phyloP scores from a whole-genome alignment of 1,139 yeast genomes.

The Spathaspora sp. region DNA sequence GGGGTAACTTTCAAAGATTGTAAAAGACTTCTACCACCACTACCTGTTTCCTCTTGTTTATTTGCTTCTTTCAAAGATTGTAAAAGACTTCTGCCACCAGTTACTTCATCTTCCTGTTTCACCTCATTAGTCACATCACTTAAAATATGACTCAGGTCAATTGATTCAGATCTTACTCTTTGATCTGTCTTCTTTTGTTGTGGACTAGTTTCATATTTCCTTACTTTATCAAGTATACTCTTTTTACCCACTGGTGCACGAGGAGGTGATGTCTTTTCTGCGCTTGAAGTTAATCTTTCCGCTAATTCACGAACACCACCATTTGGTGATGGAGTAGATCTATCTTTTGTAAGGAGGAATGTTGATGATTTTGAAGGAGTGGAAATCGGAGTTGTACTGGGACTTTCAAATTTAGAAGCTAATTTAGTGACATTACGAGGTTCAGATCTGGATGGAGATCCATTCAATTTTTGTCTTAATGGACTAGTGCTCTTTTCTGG shows the following conservation, averaged over 20 bases:
- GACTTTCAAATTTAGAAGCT: conserved; percentile 17
- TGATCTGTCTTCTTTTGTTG: not conserved
- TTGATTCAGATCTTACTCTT: not conserved
- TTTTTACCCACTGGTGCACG: conserved; percentile 5
- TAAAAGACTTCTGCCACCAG: not conserved
- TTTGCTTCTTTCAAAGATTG: conserved; percentile 1
- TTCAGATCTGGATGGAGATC: not conserved
- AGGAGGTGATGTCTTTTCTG: conserved; percentile 3
- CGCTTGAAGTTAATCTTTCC: not conserved
- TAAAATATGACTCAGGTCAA: not conserved
- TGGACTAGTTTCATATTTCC: conserved; percentile 35
- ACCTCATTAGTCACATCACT: not conserved
- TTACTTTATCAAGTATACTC: conserved; percentile 39
- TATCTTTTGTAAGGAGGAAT: conserved; percentile 8
- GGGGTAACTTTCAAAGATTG: conserved; percentile 1
- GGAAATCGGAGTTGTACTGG: conserved; percentile 6
- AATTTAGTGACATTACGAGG: conserved; percentile 7
- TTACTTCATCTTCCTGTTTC: not conserved
- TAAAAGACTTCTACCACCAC: not conserved
- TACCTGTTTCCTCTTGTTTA: not conserved
- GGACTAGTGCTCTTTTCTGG: not conserved
- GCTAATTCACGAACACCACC: conserved; percentile 2
- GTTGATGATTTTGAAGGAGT: conserved; percentile 17
- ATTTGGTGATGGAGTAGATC: not conserved
- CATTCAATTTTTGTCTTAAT: not conserved